Conservation (phyloP, 768 basidiomycete genomes). For the Hydnomerulius pinastri region DNA sequence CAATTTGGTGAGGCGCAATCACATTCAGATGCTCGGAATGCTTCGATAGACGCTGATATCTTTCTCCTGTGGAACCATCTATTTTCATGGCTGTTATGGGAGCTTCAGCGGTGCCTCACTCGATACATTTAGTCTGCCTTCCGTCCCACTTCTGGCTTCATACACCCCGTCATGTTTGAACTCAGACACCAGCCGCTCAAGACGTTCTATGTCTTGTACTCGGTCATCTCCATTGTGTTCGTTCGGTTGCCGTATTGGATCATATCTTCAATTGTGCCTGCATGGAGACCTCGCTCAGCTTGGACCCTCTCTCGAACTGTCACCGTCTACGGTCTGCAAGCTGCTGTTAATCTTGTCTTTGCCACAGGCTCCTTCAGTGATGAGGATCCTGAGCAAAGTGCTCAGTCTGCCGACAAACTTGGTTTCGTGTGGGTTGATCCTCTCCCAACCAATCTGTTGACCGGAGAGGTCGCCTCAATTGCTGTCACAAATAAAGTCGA, state of each 20-base stretch:
- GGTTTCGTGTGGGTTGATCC: conserved; percentile 6
- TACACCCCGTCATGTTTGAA: too few relatives aligned
- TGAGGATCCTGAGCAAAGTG: neutral
- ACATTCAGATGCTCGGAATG: too few relatives aligned
- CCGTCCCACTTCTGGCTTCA: too few relatives aligned
- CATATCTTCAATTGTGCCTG: conserved; percentile 11
- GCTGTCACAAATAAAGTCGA: conserved; percentile 14
- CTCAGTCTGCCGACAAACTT: neutral
- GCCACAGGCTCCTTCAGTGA: neutral
- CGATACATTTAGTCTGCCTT: too few relatives aligned
- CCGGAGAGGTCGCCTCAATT: neutral
- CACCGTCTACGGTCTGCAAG: conserved; percentile 16
- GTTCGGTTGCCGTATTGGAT: conserved; percentile 22
- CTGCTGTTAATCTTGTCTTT: neutral
- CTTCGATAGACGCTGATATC: too few relatives aligned
- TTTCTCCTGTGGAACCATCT: too few relatives aligned
- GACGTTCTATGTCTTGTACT: conserved; percentile 9
- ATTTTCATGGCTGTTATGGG: too few relatives aligned
- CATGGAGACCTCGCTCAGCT: conserved; percentile 27
- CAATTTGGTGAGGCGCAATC: too few relatives aligned
- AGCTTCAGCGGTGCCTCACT: too few relatives aligned
- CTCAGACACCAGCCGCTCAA: conserved; percentile 20
- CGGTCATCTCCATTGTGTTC: conserved; percentile 4
- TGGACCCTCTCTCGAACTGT: conserved; percentile 45
- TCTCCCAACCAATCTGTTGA: neutral